A percentile compares a stretch with the other conserved stretches of the same genome.
Conservation (phyloP, 176 grass and related monocot species). For the Oryza officinalis region DNA sequence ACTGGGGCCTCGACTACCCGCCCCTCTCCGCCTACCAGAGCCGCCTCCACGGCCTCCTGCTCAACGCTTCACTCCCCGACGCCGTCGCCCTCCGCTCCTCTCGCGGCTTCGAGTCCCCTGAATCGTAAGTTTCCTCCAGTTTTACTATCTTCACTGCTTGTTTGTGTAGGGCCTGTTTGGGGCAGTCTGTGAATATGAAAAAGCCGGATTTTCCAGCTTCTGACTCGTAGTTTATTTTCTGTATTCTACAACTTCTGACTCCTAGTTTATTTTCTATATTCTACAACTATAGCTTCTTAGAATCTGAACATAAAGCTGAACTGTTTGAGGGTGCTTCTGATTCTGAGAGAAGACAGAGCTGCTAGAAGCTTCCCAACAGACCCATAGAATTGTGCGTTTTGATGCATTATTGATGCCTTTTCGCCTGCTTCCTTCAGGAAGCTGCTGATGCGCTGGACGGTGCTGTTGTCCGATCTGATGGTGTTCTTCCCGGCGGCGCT, state of each 20-base stretch:
- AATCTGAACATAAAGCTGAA: too few species aligned
- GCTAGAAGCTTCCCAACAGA: too few species aligned
- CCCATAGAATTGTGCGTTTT: background rate
- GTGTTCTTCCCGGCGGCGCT: slow-evolving; percentile 73
- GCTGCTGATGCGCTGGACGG: slow-evolving; percentile 58
- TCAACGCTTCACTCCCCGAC: slow-evolving; percentile 75
- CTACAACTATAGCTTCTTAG: too few species aligned
- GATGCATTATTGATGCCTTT: slow-evolving; percentile 6
- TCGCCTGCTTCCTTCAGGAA: slow-evolving; percentile 55
- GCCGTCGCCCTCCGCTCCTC: slow-evolving; percentile 69
- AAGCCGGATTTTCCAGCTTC: too few species aligned
- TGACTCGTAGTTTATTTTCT: too few species aligned
- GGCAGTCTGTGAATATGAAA: accelerated
- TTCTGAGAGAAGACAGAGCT: too few species aligned
- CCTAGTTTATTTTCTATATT: too few species aligned
- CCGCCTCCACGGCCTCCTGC: slow-evolving; percentile 64
- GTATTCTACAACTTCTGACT: too few species aligned
- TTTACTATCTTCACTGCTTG: background rate
- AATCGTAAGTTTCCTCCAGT: slow-evolving; percentile 48
- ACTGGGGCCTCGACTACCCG: slow-evolving; percentile 98
- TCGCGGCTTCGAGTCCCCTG: slow-evolving; percentile 72
- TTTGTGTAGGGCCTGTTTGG: too few species aligned
- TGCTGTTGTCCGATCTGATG: too few species aligned
- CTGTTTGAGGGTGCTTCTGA: too few species aligned
- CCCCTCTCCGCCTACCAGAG: slow-evolving; percentile 98